These are phyloP conservation scores for Neoascochyta sp. DNA, from an alignment of 2,329 filamentous ascomycete genomes.

Conservation along the genomic window DNA sequence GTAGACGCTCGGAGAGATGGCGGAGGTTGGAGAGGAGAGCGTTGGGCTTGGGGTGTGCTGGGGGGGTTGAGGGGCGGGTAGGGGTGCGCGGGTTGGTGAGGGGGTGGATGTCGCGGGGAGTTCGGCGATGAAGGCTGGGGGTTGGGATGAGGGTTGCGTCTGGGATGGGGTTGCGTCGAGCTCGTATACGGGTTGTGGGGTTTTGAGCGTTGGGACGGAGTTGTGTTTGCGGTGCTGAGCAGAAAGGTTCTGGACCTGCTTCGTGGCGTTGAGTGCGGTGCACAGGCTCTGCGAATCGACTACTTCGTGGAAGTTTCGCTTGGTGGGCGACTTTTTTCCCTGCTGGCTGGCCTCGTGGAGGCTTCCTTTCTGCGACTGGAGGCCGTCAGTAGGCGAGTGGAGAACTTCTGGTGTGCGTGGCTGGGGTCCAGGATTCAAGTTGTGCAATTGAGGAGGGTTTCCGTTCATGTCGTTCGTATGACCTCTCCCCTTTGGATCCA, in stretches of 20 bases:
- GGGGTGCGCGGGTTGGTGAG: slow-evolving; percentile 2
- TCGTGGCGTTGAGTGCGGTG: background rate
- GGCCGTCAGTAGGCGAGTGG: background rate
- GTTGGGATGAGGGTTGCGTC: background rate
- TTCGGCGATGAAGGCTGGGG: slow-evolving; percentile 13
- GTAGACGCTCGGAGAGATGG: background rate
- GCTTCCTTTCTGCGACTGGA: slow-evolving; percentile 4
- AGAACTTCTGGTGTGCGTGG: background rate
- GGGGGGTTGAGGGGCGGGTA: slow-evolving; percentile 3
- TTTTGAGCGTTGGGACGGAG: slow-evolving; percentile 2
- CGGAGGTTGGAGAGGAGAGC: background rate
- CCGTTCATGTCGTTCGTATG: background rate
- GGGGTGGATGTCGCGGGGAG: slow-evolving; percentile 12
- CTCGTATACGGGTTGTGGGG: slow-evolving; percentile 8
- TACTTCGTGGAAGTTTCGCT: slow-evolving; percentile 1
- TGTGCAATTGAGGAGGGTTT: background rate
- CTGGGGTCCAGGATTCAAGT: too few species aligned
- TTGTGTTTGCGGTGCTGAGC: slow-evolving; percentile 4
- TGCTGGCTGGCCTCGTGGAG: background rate
- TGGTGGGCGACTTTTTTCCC: background rate
- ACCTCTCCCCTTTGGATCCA: background rate
- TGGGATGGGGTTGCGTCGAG: slow-evolving; percentile 8
- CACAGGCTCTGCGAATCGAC: background rate
- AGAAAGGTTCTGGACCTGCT: slow-evolving; percentile 1
- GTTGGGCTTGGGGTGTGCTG: background rate